Conservation (phyloP, 257 asterid species). For the Cinchona pubescens region DNA sequence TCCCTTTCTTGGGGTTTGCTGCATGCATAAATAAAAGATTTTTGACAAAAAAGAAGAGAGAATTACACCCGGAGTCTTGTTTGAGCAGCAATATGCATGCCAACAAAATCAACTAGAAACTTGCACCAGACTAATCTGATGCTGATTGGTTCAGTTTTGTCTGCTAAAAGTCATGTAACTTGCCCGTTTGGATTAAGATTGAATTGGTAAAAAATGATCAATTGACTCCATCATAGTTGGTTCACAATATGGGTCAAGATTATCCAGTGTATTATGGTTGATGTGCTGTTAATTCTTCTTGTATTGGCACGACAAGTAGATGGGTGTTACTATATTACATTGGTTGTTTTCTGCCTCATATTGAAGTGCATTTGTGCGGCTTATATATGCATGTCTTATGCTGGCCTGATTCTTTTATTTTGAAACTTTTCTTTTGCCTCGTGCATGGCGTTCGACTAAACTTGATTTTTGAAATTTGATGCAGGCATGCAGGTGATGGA, state of each 20-base stretch:
- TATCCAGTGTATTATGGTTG: not conserved
- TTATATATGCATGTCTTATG: not conserved
- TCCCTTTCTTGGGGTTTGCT: not conserved
- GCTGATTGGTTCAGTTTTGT: not conserved
- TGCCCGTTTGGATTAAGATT: not conserved
- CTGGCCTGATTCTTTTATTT: not conserved
- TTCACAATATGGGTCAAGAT: not conserved
- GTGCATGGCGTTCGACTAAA: not conserved
- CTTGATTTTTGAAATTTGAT: constrained; percentile 14
- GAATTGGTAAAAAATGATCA: not conserved
- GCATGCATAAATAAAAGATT: not conserved
- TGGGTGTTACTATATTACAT: not conserved
- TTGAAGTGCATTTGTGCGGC: not conserved
- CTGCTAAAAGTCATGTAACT: not conserved
- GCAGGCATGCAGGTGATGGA: constrained; percentile 76
- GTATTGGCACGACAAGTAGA: not conserved
- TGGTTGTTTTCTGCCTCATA: not conserved
- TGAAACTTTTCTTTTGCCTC: too few relatives aligned
- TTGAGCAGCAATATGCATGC: not conserved
- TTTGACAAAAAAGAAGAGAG: not conserved
- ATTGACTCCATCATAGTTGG: not conserved
- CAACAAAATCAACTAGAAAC: not conserved
- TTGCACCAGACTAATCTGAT: not conserved
- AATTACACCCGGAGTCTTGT: not conserved
- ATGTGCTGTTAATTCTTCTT: not conserved